Base-by-base conservation (phyloP, 129 eudicot genomes). In the Gnaphalium uliginosum region DNA sequence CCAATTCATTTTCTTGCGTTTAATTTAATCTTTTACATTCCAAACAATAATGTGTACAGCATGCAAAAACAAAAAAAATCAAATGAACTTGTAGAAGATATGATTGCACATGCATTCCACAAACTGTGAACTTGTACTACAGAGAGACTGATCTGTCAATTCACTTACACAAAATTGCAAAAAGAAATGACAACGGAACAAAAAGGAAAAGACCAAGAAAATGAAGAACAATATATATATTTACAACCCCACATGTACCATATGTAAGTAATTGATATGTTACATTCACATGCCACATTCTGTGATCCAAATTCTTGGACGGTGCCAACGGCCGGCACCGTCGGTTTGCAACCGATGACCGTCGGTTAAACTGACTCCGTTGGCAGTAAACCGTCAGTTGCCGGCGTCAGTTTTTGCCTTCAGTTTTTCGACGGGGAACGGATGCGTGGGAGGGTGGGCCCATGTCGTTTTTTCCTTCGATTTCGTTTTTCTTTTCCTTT, bases 21-120 rank as follows among this genome's bases (percentile, higher is more conserved):
- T n/a, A n/a, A n/a, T n/a, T n/a, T n/a, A n/a, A n/a, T n/a, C n/a
- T n/a, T n/a, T n/a, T n/a, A n/a, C n/a, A n/a, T n/a, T n/a, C n/a
- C n/a, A n/a, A 27, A 27, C 2, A 56, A 59, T 59, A 59, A 60
- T 60, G 24, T 60, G n/a, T 23, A 11, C 4, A 3, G 33, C 17
- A 60, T 25, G 66, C 27, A 3, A 24, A 60, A 13, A 6, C 18
- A 23, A n/a, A 29, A 57, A n/a, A 13, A 17, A 15, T 26, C 0
- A 30, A 64, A 64, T 22, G 19, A 11, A 51, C 13, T 8, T 21
- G 68, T 8, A 18, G 22, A 19, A 66, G 71, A 18, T 66, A 69
- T 70, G 23, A 73, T 59, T 56, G 22, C 67, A 58, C 68, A 19
- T 22, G 68, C 59, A 37, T 43, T 25, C 35, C 8, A 63, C 41